Evolutionary conservation across 441 rosid species (phyloP), one percentile per base, ranked within the genome.

Genomic region (Kokia cookei): DNA sequence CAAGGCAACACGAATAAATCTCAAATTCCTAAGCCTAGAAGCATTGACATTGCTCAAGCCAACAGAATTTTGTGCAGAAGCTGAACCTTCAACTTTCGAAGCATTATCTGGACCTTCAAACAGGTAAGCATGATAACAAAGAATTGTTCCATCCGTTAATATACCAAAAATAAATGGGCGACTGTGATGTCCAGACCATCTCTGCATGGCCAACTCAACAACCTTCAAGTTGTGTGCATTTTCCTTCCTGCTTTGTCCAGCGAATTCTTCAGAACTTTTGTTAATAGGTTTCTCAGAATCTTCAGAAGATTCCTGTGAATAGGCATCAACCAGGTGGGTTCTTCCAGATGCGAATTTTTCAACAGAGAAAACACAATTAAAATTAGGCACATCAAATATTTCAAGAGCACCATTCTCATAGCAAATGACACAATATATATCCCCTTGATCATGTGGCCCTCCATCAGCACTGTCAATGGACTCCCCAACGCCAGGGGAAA

Each of bases 331-430:
- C 72, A 96, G 94, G 85, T 91, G 90, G 77, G 82, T 76, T 80
- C 88, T 92, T 80, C 97, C 99, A 78, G 91, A 93, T 4, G 87
- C 83, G 77, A 93, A 93, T 68, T 92, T 92, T 83, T 93, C 91
- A 83, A 89, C 92, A 24, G 89, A 85, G 84, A 89, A 96, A 70
- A 96, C 91, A 85, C 91, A 89, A 79, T 69, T 87, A 79, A 93
- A 96, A 80, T 86, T 84, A 51, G 97, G 98, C 80, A 96, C 97
- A 73, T 96, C 99, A 78, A 91, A 93, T 82, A 96, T 91, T 84
- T 93, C 99, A 68, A 93, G 93, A 78, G 83, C 91, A 61, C 96
- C 96, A 72, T 78, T 88, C 68, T 86, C 96, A 64, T 96, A 90
- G 82, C 98, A 96, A 80, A 93, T 84, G 80, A 91, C 86, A 84